A percentile compares a stretch with the other conserved stretches of the same genome.
Conservation (phyloP, 176 grass and related monocot genomes). For the Oropetium thomaeum region DNA sequence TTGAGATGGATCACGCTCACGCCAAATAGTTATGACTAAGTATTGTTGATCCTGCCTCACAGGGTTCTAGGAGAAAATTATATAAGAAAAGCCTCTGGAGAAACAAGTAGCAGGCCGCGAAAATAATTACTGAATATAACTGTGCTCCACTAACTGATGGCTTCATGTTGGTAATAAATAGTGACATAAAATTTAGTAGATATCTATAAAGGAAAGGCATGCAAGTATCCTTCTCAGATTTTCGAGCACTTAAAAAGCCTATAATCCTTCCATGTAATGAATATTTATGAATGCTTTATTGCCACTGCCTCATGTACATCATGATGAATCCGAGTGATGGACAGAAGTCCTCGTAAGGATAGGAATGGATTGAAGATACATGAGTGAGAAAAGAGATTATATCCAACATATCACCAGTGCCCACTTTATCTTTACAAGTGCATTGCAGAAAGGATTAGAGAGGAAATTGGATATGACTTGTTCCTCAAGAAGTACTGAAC, state of each 20-base stretch:
- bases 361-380: conserved; percentile 14
- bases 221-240: neutral
- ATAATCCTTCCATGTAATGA: conserved; percentile 12
- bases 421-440: conserved; percentile 7
- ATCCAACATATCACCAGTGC: conserved; percentile 7
- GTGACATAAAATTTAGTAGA: neutral
- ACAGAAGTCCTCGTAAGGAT: conserved; percentile 19
- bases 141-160: neutral
- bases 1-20: too few relatives aligned
- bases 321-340: conserved; percentile 9
- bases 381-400: conserved; percentile 9
- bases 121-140: neutral
- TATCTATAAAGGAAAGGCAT: conserved; percentile 15
- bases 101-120: conserved; percentile 20
- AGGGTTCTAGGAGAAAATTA: conserved; percentile 12
- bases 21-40: conserved; percentile 6
- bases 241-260: conserved; percentile 12
- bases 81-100: neutral
- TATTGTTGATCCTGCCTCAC: conserved; percentile 3
- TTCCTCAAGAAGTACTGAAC: conserved; percentile 20
- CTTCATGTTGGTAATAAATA: conserved; percentile 8
- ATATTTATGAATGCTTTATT: neutral
- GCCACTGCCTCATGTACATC: conserved; percentile 1
- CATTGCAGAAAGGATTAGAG: neutral
- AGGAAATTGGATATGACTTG: neutral